These are phyloP conservation scores for Calocera cornea DNA, from an alignment of 768 basidiomycete genomes.

Conservation along the genomic window DNA sequence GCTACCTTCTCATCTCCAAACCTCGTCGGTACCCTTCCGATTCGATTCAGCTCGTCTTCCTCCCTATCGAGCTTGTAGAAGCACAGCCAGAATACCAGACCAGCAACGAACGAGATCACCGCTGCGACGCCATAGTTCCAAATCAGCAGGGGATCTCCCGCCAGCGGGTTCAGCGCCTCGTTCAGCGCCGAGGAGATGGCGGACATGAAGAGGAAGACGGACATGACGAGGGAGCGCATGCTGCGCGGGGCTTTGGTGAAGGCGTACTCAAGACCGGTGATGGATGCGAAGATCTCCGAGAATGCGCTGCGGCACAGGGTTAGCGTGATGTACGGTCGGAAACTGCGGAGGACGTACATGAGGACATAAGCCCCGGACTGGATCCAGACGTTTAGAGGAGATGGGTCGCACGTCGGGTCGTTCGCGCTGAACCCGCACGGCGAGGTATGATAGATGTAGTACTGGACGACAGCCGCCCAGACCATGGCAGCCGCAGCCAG, in stretches of 20 bases:
- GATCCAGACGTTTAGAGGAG: slow-evolving; percentile 21
- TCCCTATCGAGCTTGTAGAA: slow-evolving; percentile 8
- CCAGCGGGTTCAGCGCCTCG: slow-evolving; percentile 25
- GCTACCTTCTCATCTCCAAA: not conserved
- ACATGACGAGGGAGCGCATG: slow-evolving; percentile 21
- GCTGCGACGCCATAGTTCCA: slow-evolving; percentile 24
- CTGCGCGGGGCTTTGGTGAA: slow-evolving; percentile 21
- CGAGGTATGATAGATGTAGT: slow-evolving; percentile 16
- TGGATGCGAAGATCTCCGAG: slow-evolving; percentile 22
- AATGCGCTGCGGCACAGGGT: slow-evolving; percentile 19
- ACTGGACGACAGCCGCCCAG: slow-evolving; percentile 18
- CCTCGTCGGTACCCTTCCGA: not conserved
- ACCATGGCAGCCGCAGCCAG: slow-evolving; percentile 19
- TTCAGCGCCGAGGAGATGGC: slow-evolving; percentile 34
- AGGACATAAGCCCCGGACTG: slow-evolving; percentile 16
- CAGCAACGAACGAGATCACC: slow-evolving; percentile 17
- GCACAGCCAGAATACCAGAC: slow-evolving; percentile 16
- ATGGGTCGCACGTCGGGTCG: slow-evolving; percentile 15
- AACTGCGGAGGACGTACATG: not conserved
- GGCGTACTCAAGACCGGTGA: slow-evolving; percentile 25
- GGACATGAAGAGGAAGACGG: slow-evolving; percentile 30
- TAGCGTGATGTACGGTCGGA: not conserved
- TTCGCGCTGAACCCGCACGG: slow-evolving; percentile 19
- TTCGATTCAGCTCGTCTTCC: slow-evolving; percentile 8
- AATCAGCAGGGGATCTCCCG: slow-evolving; percentile 27